phyloP scores from a whole-genome alignment of 2,329 filamentous ascomycete species.

The Curvularia lunata region DNA sequence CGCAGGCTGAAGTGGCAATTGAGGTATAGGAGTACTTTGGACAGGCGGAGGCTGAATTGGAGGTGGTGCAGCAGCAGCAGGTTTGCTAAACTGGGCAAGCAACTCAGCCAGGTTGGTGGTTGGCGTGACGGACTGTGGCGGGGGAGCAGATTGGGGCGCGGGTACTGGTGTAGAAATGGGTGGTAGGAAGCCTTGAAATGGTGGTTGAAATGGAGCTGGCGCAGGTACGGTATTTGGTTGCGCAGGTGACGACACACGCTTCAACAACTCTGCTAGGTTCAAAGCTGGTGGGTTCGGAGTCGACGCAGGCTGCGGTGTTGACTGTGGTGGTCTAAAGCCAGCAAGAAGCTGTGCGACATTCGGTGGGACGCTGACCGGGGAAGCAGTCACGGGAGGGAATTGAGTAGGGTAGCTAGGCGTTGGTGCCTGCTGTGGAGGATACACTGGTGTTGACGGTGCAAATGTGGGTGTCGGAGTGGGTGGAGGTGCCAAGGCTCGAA shows the following conservation, averaged over 20 bases:
- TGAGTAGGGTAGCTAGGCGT: slow-evolving; percentile 25
- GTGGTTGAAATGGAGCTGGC: slow-evolving; percentile 36
- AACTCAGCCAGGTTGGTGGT: slow-evolving; percentile 41
- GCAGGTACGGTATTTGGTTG: slow-evolving; percentile 34
- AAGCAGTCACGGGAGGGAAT: slow-evolving; percentile 26
- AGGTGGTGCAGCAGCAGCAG: slow-evolving; percentile 27
- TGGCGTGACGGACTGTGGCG: slow-evolving; percentile 36
- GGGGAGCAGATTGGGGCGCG: slow-evolving; percentile 26
- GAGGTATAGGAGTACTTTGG: slow-evolving; percentile 25
- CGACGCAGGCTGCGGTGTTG: slow-evolving; percentile 28
- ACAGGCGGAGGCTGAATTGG: slow-evolving; percentile 25
- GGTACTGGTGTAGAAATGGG: slow-evolving; percentile 32
- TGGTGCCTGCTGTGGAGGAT: slow-evolving; percentile 35
- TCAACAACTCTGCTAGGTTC: slow-evolving; percentile 40
- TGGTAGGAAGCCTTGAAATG: slow-evolving; percentile 34
- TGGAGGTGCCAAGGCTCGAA: slow-evolving; percentile 74
- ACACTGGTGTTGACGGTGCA: slow-evolving; percentile 37
- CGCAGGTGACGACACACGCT: slow-evolving; percentile 37
- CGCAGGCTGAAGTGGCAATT: slow-evolving; percentile 26
- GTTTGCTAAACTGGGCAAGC: slow-evolving; percentile 42
- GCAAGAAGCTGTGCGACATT: slow-evolving; percentile 43
- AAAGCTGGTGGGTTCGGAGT: slow-evolving; percentile 30
- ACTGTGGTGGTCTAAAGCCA: slow-evolving; percentile 29
- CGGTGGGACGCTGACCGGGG: slow-evolving; percentile 29
- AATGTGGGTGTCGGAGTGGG: slow-evolving; percentile 55